These are phyloP conservation scores for Psilocybe azurescens DNA, from an alignment of 768 basidiomycete genomes.

Conservation along the genomic window DNA sequence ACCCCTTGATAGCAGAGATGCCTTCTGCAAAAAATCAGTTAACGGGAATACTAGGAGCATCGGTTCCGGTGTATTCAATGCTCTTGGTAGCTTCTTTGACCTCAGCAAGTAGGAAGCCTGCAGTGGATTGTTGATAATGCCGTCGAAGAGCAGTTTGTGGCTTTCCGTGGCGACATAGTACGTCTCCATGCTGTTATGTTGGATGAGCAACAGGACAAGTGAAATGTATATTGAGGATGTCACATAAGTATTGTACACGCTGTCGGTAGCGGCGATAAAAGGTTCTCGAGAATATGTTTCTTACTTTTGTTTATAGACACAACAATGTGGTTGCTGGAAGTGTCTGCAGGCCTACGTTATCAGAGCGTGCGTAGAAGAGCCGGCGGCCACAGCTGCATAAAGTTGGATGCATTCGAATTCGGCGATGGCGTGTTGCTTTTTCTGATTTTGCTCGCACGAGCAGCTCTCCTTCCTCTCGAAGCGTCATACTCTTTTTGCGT, in stretches of 20 bases:
- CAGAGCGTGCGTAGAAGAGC: too few relatives aligned
- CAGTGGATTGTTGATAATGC: conserved; percentile 12
- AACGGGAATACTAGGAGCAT: conserved; percentile 22
- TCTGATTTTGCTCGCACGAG: conserved; percentile 35
- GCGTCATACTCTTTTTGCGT: conserved; percentile 80
- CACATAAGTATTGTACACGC: too few relatives aligned
- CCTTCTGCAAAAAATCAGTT: conserved; percentile 34
- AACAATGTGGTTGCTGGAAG: too few relatives aligned
- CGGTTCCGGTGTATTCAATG: conserved; percentile 21
- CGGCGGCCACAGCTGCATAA: conserved; percentile 7
- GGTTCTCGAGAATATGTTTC: too few relatives aligned
- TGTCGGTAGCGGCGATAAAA: too few relatives aligned
- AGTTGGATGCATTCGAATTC: not conserved
- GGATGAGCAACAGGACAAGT: too few relatives aligned
- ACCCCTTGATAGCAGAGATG: conserved; percentile 32
- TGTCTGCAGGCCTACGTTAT: too few relatives aligned
- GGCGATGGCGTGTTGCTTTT: conserved; percentile 28
- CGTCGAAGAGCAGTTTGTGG: conserved; percentile 11
- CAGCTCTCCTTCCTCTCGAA: conserved; percentile 66
- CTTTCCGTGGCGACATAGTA: conserved; percentile 11
- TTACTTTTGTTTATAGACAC: too few relatives aligned
- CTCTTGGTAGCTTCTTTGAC: conserved; percentile 6
- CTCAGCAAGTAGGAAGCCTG: conserved; percentile 5
- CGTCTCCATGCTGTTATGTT: not conserved
- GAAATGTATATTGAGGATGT: too few relatives aligned